A percentile compares a stretch with the other conserved stretches of the same genome.
Evolutionary conservation across 2,329 filamentous ascomycete species (phyloP).

Genomic region (Ceratocystis eucalypticola): DNA sequence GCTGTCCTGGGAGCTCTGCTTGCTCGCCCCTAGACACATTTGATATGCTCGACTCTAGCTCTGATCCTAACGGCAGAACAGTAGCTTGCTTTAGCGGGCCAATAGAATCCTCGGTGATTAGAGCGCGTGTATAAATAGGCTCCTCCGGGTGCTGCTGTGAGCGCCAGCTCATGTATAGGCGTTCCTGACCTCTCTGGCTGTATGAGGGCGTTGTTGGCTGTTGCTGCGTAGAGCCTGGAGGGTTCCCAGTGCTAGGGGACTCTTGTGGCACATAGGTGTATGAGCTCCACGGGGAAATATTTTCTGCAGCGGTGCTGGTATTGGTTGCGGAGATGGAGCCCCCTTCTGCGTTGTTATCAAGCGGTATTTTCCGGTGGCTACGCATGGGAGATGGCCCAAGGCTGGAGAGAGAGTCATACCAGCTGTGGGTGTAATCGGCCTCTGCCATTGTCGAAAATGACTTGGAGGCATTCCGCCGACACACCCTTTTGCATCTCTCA

Average conservation of each 20-base stretch:
- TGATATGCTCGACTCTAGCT: neutral
- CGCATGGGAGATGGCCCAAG: neutral
- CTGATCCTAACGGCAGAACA: neutral
- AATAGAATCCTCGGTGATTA: neutral
- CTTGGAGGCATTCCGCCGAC: neutral
- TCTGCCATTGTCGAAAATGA: neutral
- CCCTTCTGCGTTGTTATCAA: neutral
- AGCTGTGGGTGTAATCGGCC: neutral
- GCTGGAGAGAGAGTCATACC: neutral
- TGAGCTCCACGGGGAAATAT: neutral
- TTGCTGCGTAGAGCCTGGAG: neutral
- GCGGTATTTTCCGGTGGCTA: neutral
- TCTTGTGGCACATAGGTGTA: neutral
- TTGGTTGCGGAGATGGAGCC: neutral
- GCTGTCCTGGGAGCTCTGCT: neutral
- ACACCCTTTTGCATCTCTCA: neutral
- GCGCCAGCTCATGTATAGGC: neutral
- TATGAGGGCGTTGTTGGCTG: neutral
- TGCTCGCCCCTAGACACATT: neutral
- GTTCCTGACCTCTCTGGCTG: neutral
- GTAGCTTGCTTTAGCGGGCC: neutral
- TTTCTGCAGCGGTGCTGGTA: neutral
- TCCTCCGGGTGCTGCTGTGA: neutral
- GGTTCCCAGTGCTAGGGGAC: neutral
- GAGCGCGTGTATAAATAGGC: neutral